These are phyloP conservation scores for Raffaelea ambrosiae DNA, from an alignment of 2,329 filamentous ascomycete genomes.

Conservation along the genomic window DNA sequence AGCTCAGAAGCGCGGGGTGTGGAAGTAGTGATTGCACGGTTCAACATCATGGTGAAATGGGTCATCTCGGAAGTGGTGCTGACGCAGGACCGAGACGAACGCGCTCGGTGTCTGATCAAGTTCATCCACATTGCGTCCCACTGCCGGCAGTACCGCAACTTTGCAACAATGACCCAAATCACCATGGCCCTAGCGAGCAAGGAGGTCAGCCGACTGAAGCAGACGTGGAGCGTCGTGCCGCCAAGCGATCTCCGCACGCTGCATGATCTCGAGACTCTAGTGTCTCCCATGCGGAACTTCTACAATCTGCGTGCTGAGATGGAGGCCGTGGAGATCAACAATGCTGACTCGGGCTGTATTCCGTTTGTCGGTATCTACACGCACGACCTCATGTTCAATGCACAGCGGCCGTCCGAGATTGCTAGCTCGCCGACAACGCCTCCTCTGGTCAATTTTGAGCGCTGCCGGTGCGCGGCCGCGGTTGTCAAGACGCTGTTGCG, in stretches of 20 bases:
- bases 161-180: slow-evolving; percentile 75
- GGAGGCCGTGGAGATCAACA: slow-evolving; percentile 51
- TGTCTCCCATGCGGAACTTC: slow-evolving; percentile 72
- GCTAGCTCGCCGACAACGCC: slow-evolving; percentile 57
- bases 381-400: slow-evolving; percentile 74
- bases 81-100: slow-evolving; percentile 62
- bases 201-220: slow-evolving; percentile 58
- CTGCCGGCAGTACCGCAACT: slow-evolving; percentile 69
- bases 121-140: slow-evolving; percentile 73
- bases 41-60: slow-evolving; percentile 87
- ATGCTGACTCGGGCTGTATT: slow-evolving; percentile 63
- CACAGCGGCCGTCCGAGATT: slow-evolving; percentile 68
- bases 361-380: slow-evolving; percentile 80
- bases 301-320: slow-evolving; percentile 69
- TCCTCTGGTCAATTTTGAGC: slow-evolving; percentile 74
- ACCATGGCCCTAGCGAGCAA: slow-evolving; percentile 68
- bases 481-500: slow-evolving; percentile 74
- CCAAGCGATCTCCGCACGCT: slow-evolving; percentile 56
- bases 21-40: slow-evolving; percentile 75
- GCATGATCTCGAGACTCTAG: slow-evolving; percentile 59
- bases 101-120: slow-evolving; percentile 70
- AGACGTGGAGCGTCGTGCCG: slow-evolving; percentile 66
- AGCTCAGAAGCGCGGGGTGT: slow-evolving; percentile 66
- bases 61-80: slow-evolving; percentile 71
- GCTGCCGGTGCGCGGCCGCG: slow-evolving; percentile 64